Conservation (phyloP, 2,329 filamentous ascomycete genomes). For the Davidsoniella neocaledoniae region DNA sequence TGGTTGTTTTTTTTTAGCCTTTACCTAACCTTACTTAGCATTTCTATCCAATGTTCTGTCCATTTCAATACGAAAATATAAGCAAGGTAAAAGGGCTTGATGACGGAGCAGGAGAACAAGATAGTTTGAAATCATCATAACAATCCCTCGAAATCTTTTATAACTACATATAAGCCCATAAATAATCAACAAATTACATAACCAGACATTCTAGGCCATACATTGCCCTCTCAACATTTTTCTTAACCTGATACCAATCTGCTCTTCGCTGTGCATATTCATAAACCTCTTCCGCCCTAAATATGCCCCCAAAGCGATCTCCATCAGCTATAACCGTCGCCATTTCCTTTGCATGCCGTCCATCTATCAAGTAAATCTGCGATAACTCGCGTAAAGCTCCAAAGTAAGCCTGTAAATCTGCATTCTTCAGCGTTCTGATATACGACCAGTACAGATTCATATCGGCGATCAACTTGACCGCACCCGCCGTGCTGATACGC, state of each 20-base stretch:
- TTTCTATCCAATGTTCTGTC: too few relatives aligned
- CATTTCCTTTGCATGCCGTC: slow-evolving; percentile 75
- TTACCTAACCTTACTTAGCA: too few relatives aligned
- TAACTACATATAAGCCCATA: background rate
- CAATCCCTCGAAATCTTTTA: too few relatives aligned
- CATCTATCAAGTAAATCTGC: slow-evolving; percentile 86
- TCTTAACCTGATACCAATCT: slow-evolving; percentile 86
- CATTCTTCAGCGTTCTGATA: slow-evolving; percentile 64
- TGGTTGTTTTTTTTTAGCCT: too few relatives aligned
- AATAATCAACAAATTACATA: slow-evolving; percentile 43
- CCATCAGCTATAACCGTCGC: slow-evolving; percentile 86
- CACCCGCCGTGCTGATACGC: slow-evolving; percentile 74
- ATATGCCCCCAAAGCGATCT: slow-evolving; percentile 79
- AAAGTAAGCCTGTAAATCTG: slow-evolving; percentile 77
- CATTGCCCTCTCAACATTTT: slow-evolving; percentile 87
- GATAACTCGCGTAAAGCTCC: slow-evolving; percentile 77
- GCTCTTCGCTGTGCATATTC: slow-evolving; percentile 88
- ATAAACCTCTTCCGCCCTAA: slow-evolving; percentile 90
- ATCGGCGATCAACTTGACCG: slow-evolving; percentile 85
- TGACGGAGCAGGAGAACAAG: too few relatives aligned
- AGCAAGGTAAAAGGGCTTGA: too few relatives aligned
- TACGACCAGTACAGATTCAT: slow-evolving; percentile 89
- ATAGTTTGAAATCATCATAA: too few relatives aligned
- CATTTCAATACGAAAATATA: too few relatives aligned
- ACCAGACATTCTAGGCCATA: slow-evolving; percentile 79